Evolutionary conservation across 2,329 filamentous ascomycete genomes (phyloP).

Genomic region (Tolypocladium ophioglossoides): DNA sequence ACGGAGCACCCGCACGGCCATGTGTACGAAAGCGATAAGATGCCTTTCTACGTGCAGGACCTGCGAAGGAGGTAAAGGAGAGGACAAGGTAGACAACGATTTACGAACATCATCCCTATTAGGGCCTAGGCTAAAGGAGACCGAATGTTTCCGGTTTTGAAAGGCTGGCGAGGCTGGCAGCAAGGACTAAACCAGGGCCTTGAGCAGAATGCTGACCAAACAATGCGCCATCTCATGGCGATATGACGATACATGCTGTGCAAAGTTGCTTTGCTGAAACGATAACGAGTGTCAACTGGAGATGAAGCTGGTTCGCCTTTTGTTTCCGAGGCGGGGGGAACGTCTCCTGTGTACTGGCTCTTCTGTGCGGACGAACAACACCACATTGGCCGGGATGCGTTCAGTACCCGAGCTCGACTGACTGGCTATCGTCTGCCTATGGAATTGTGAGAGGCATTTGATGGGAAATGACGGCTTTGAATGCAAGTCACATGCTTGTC

Average conservation of each 20-base stretch:
- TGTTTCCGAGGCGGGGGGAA: background rate
- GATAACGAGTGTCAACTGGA: background rate
- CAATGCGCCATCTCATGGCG: background rate
- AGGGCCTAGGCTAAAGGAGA: background rate
- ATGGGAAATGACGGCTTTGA: background rate
- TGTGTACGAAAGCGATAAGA: slow-evolving; percentile 55
- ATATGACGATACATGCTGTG: background rate
- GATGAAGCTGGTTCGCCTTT: background rate
- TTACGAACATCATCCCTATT: background rate
- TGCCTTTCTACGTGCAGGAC: slow-evolving; percentile 51
- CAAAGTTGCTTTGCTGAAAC: background rate
- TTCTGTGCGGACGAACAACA: background rate
- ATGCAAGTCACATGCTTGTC: background rate
- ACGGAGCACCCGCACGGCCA: slow-evolving; percentile 57
- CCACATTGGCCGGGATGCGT: background rate
- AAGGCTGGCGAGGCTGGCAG: background rate
- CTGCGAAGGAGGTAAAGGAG: slow-evolving; percentile 23
- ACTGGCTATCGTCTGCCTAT: background rate
- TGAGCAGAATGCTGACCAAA: background rate
- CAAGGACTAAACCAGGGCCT: background rate
- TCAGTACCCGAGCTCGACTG: background rate
- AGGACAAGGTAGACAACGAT: background rate
- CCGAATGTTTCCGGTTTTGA: background rate
- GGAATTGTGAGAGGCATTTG: background rate
- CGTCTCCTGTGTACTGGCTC: background rate